Evolutionary conservation across 1,284 basidiomycete genomes (phyloP).

Genomic region (Ceratorhiza oryzae-sativae): DNA sequence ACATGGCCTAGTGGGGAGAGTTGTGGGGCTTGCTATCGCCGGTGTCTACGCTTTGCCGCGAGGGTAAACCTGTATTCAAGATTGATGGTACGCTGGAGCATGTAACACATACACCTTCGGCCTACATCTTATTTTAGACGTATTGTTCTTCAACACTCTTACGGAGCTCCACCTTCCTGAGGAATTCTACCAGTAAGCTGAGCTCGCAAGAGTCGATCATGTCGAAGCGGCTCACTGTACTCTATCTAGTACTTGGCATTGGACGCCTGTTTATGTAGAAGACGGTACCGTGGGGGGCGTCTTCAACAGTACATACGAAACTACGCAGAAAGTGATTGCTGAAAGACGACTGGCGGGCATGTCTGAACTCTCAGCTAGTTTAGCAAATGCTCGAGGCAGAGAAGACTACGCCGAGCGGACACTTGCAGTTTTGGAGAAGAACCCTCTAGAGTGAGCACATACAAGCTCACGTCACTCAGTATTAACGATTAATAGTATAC

Average conservation of each 20-base stretch:
- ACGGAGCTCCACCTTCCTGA: constrained; percentile 40
- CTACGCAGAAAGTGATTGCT: constrained; percentile 41
- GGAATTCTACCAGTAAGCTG: constrained; percentile 39
- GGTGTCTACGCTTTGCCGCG: constrained; percentile 16
- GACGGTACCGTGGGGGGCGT: constrained; percentile 40
- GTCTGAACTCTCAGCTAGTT: constrained; percentile 4
- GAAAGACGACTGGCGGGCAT: constrained; percentile 36
- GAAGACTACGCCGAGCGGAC: constrained; percentile 7
- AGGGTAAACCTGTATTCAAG: constrained; percentile 36
- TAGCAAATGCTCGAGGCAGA: background rate
- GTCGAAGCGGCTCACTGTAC: background rate
- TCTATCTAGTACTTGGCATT: constrained; percentile 25
- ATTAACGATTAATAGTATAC: constrained; percentile 12
- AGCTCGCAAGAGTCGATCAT: background rate
- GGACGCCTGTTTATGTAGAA: constrained; percentile 39
- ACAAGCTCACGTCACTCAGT: background rate
- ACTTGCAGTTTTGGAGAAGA: background rate
- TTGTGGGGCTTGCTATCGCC: constrained; percentile 32
- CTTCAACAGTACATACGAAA: constrained; percentile 41
- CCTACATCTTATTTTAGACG: constrained; percentile 16
- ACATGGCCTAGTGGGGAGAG: constrained; percentile 28
- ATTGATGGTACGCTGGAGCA: constrained; percentile 28
- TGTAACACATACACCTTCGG: background rate
- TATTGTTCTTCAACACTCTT: constrained; percentile 39
- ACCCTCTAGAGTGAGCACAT: constrained; percentile 8